Conservation (phyloP, 2,329 filamentous ascomycete species). For the Colletotrichum melonis region DNA sequence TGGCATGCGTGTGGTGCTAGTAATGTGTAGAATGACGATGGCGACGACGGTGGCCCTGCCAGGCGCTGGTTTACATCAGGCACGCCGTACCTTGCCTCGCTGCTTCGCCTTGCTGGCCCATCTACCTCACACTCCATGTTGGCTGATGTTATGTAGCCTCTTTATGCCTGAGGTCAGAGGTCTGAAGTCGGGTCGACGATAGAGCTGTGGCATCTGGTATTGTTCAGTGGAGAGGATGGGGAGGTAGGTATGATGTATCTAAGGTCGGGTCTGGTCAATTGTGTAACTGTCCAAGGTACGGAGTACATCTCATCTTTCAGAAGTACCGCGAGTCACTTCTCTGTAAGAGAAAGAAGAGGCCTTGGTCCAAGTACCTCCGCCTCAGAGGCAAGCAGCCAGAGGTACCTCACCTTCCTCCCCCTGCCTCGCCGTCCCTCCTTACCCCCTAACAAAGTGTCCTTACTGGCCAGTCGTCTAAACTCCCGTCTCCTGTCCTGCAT, state of each 20-base stretch:
- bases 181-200: neutral
- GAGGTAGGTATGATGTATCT: neutral
- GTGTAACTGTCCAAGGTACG: too few species aligned
- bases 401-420: neutral
- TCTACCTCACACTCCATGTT: neutral
- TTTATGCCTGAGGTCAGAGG: neutral
- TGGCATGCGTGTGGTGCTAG: neutral
- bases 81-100: neutral
- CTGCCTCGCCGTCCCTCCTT: neutral
- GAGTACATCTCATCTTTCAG: too few species aligned
- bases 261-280: too few species aligned
- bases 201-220: neutral
- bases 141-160: neutral
- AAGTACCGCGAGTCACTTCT: neutral
- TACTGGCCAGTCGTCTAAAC: constrained; percentile 10
- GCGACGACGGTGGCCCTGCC: constrained; percentile 3
- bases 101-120: neutral
- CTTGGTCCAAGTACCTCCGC: neutral
- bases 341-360: neutral
- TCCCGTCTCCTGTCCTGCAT: neutral
- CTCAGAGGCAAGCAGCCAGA: constrained; percentile 1
- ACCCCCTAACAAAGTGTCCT: constrained; percentile 8
- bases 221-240: neutral
- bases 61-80: neutral
- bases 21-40: neutral